Conservation (phyloP, 2,329 filamentous ascomycete species). For the Venturia carpophila region DNA sequence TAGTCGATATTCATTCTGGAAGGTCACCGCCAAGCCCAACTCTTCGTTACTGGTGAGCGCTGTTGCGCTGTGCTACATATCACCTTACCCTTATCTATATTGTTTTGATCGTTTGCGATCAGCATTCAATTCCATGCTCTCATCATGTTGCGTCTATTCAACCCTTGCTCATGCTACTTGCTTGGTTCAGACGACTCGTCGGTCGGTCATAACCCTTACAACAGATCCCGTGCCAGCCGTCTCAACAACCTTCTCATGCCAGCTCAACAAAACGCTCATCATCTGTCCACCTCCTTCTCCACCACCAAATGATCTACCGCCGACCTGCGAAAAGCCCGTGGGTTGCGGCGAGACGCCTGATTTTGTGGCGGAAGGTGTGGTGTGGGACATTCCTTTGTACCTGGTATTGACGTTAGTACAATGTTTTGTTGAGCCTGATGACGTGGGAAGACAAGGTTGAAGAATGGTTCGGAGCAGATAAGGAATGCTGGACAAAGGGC, state of each 20-base stretch:
- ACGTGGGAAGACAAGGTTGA: not conserved
- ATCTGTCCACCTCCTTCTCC: conserved; percentile 68
- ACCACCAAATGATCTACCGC: conserved; percentile 41
- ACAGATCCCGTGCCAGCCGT: conserved; percentile 83
- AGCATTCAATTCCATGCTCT: not conserved
- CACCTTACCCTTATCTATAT: not conserved
- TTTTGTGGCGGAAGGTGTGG: conserved; percentile 25
- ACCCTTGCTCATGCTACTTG: not conserved
- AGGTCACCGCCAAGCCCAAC: not conserved
- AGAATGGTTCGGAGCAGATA: conserved; percentile 1
- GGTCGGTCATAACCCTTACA: conserved; percentile 91
- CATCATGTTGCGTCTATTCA: not conserved
- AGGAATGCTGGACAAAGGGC: conserved; percentile 7
- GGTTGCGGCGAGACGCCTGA: conserved; percentile 59
- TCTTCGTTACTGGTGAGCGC: not conserved
- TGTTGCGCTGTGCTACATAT: not conserved
- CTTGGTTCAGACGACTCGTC: conserved; percentile 66
- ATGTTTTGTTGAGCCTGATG: not conserved
- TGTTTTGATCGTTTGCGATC: not conserved
- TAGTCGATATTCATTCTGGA: not conserved
- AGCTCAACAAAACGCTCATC: conserved; percentile 95
- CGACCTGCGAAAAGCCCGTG: conserved; percentile 78
- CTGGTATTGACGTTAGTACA: conserved; percentile 35
- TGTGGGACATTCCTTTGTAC: conserved; percentile 77
- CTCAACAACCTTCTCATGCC: conserved; percentile 97